A percentile compares a stretch with the other conserved stretches of the same genome.
These are phyloP conservation scores for Starmerella cellae DNA, from an alignment of 805 yeast genomes.

Conservation along the genomic window DNA sequence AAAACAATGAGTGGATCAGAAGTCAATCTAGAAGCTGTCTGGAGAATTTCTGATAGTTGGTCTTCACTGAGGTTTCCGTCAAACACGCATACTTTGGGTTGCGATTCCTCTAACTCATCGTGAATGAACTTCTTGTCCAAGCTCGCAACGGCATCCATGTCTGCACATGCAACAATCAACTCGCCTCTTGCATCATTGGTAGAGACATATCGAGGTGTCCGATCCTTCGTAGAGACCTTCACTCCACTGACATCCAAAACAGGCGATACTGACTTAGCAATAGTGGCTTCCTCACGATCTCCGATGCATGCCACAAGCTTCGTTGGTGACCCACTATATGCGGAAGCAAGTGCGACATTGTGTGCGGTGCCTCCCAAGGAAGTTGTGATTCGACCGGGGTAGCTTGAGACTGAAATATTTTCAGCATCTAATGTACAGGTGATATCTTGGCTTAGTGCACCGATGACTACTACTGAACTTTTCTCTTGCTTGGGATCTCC, in stretches of 20 bases:
- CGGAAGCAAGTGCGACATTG: slow-evolving; percentile 58
- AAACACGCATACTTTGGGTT: slow-evolving; percentile 49
- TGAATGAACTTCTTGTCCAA: slow-evolving; percentile 34
- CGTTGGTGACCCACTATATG: slow-evolving; percentile 24
- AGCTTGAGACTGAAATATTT: slow-evolving; percentile 39
- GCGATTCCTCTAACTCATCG: slow-evolving; percentile 30
- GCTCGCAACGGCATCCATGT: slow-evolving; percentile 57
- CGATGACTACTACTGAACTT: slow-evolving; percentile 39
- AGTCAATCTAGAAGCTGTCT: background rate
- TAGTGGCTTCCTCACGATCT: slow-evolving; percentile 21
- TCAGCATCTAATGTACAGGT: slow-evolving; percentile 37
- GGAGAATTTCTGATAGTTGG: slow-evolving; percentile 31
- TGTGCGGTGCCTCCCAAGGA: slow-evolving; percentile 77
- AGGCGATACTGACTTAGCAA: slow-evolving; percentile 19
- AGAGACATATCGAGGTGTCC: slow-evolving; percentile 64
- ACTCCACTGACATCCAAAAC: slow-evolving; percentile 32
- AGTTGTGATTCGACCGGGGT: slow-evolving; percentile 48
- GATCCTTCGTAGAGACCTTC: slow-evolving; percentile 19
- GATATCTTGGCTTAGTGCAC: slow-evolving; percentile 66
- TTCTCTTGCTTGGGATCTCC: slow-evolving; percentile 2
- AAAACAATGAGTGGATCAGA: slow-evolving; percentile 28
- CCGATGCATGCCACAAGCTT: slow-evolving; percentile 17
- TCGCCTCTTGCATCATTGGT: slow-evolving; percentile 51
- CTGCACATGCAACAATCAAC: slow-evolving; percentile 65
- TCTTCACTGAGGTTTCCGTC: slow-evolving; percentile 54